phyloP scores from a whole-genome alignment of 169 alveolate genomes.

The Eimeria falciformis region DNA sequence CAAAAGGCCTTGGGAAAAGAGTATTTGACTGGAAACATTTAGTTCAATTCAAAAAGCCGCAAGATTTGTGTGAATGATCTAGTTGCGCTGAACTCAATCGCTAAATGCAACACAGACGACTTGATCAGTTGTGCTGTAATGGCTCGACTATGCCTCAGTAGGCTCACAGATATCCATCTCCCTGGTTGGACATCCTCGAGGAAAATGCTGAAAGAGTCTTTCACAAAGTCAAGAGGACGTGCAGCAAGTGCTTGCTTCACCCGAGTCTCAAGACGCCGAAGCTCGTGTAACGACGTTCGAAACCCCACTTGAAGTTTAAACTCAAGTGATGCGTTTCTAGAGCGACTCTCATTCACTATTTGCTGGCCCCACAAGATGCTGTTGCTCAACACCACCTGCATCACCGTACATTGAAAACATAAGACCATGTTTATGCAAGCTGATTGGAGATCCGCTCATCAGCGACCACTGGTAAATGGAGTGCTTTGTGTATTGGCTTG shows the following conservation, averaged over 20 bases:
- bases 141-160: neutral
- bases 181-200: conserved; percentile 74
- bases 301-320: conserved; percentile 58
- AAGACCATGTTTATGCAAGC: neutral
- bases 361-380: conserved; percentile 60
- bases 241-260: conserved; percentile 70
- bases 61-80: neutral
- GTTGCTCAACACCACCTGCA: conserved; percentile 75
- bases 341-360: conserved; percentile 68
- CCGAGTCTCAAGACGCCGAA: conserved; percentile 57
- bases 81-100: neutral
- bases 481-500: too few relatives aligned
- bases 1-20: neutral
- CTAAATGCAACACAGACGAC: neutral
- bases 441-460: too few relatives aligned
- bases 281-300: conserved; percentile 62
- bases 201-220: conserved; percentile 70
- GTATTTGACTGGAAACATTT: neutral
- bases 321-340: conserved; percentile 61
- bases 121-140: too few relatives aligned
- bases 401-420: neutral
- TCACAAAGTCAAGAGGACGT: conserved; percentile 74
- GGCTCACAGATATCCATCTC: conserved; percentile 64
- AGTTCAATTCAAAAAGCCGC: neutral
- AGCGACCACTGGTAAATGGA: too few relatives aligned